Conservation (phyloP, 2,329 filamentous ascomycete species). For the Byssothecium circinans region DNA sequence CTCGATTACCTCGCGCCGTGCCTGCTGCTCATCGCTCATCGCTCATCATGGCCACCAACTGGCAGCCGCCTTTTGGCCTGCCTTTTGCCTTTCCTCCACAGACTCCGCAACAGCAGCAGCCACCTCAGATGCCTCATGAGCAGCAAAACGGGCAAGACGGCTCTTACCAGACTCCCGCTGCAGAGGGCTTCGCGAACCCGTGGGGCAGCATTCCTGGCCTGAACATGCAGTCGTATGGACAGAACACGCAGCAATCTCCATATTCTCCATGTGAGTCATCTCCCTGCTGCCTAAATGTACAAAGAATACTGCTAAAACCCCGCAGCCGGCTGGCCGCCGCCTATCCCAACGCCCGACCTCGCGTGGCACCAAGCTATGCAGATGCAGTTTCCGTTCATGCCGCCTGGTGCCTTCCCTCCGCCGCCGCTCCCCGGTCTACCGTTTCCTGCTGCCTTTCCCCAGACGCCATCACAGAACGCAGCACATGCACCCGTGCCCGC, state of each 20-base stretch:
- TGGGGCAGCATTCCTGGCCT: constrained; percentile 22
- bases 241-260: constrained; percentile 27
- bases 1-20: background rate
- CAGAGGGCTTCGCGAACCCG: constrained; percentile 18
- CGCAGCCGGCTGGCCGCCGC: constrained; percentile 23
- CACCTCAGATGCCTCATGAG: constrained; percentile 1
- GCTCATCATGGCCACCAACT: constrained; percentile 36
- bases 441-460: constrained; percentile 25
- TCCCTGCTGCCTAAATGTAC: background rate
- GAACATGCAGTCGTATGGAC: constrained; percentile 26
- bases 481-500: constrained; percentile 17
- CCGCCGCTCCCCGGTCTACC: constrained; percentile 23
- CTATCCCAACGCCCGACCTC: constrained; percentile 30
- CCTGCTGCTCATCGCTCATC: no score
- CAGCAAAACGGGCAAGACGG: constrained; percentile 8
- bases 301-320: no score
- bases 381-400: constrained; percentile 25
- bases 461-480: constrained; percentile 19
- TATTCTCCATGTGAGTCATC: constrained; percentile 16
- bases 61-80: constrained; percentile 28
- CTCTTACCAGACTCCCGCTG: constrained; percentile 15
- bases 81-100: constrained; percentile 21
- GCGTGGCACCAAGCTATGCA: constrained; percentile 20
- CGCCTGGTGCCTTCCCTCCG: constrained; percentile 25
- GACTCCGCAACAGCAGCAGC: constrained; percentile 14